Conservation (phyloP, 805 yeast genomes). For the Nakazawaea wyomingensis region DNA sequence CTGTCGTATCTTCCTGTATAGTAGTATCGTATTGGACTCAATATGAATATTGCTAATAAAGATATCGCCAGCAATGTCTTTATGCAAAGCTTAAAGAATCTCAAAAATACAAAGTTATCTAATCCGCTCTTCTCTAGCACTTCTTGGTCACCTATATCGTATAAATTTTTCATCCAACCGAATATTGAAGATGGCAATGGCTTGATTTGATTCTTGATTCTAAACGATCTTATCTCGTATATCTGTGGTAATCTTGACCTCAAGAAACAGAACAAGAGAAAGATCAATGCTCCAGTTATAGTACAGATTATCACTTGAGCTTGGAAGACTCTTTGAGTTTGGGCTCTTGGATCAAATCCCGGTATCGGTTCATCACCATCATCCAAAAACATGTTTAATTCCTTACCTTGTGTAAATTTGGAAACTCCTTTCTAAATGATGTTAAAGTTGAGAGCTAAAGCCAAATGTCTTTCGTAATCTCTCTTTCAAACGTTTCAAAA, state of each 20-base stretch:
- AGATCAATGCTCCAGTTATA: slow-evolving; percentile 39
- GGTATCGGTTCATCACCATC: slow-evolving; percentile 29
- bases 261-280: slow-evolving; percentile 43
- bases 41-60: slow-evolving; percentile 63
- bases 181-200: slow-evolving; percentile 39
- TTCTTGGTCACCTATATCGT: slow-evolving; percentile 63
- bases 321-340: slow-evolving; percentile 50
- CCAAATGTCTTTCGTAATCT: no score
- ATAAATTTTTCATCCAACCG: slow-evolving; percentile 76
- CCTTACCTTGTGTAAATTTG: no score
- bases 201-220: slow-evolving; percentile 29
- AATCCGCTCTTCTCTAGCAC: slow-evolving; percentile 86
- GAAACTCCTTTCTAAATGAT: no score
- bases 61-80: slow-evolving; percentile 60
- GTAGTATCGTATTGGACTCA: slow-evolving; percentile 80
- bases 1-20: slow-evolving; percentile 78
- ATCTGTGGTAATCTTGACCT: slow-evolving; percentile 53
- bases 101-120: slow-evolving; percentile 89
- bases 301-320: slow-evolving; percentile 49
- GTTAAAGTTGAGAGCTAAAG: no score
- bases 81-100: slow-evolving; percentile 86
- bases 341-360: slow-evolving; percentile 34
- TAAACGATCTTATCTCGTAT: slow-evolving; percentile 49
- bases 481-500: no score
- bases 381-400: background rate